Evolutionary conservation across 345 rosid species (phyloP), one percentile per base, ranked within the genome.

Genomic region (Conringia planisiliqua): DNA sequence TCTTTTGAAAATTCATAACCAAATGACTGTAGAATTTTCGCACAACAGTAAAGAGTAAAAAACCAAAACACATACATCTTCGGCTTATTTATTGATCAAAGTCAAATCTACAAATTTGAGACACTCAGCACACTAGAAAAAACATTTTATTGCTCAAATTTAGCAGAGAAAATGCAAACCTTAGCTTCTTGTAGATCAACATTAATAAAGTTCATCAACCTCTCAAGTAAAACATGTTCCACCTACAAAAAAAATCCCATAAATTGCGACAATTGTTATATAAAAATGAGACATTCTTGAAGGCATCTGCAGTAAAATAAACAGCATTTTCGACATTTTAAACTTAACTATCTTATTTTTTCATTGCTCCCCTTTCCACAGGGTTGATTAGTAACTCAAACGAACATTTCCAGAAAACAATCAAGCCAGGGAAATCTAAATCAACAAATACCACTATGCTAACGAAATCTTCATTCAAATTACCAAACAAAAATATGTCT

Each of bases 191-290:
- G 92, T 74, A 93, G 83, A 83, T 90, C 97, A 58, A 81, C 86
- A 54, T 65, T 84, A 74, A 90, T 74, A 79, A 90, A 88, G 30
- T 86, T 83, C 77, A 44, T 87, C 80, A 93, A 55, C 69, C 93
- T 83, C 81, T 93, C 93, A 76, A 88, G 70, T 71, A 93, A 74
- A 61, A 89, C 87, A 73, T 90, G 97, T 86, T 93, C 97, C 55
- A 90, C 93, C 97, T 90, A 84, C 7, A 73, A 75, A 24, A 1
- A 1, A 6, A 55, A 5, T 1, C 38, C n/a, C 62, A 35, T n/a
- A 57, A 57, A 12, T 16, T 57, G 48, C 54, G 8, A 74, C 32
- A 44, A 58, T 26, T 35, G 36, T 66, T 74, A 46, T 42, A 65
- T 32, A 65, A 44, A 66, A 66, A 38, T 8, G 54, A 58, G 51